A percentile compares a stretch with the other conserved stretches of the same genome.
Evolutionary conservation across 345 rosid genomes (phyloP).

Genomic region (Excoecaria agallocha): DNA sequence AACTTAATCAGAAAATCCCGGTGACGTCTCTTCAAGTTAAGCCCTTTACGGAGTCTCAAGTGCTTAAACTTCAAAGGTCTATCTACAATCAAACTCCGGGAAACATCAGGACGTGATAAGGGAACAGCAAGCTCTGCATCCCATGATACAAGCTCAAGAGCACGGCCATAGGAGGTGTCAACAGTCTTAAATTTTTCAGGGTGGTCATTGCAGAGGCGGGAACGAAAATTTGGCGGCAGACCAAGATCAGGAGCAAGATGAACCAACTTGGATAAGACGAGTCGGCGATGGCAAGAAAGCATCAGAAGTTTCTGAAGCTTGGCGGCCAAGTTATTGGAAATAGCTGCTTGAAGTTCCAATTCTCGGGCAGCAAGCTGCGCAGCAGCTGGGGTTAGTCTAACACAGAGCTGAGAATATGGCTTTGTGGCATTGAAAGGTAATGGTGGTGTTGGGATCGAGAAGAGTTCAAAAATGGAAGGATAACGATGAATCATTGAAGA

Average conservation of each 20-base stretch:
- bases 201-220: constrained; percentile 76
- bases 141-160: constrained; percentile 84
- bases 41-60: constrained; percentile 69
- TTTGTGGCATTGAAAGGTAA: constrained; percentile 77
- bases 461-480: constrained; percentile 75
- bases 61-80: constrained; percentile 82
- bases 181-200: constrained; percentile 70
- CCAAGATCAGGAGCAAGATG: constrained; percentile 89
- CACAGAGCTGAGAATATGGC: constrained; percentile 61
- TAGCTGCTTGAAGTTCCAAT: constrained; percentile 46
- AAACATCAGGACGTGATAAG: constrained; percentile 35
- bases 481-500: constrained; percentile 72
- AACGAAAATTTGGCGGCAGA: constrained; percentile 79
- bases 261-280: constrained; percentile 75
- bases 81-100: constrained; percentile 60
- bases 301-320: constrained; percentile 87
- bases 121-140: constrained; percentile 54
- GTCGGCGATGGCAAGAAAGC: constrained; percentile 69
- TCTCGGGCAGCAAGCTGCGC: constrained; percentile 55
- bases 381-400: constrained; percentile 74
- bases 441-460: constrained; percentile 58
- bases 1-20: constrained; percentile 60
- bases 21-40: constrained; percentile 66
- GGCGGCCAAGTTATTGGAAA: constrained; percentile 53
- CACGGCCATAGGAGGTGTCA: constrained; percentile 77